phyloP scores from a whole-genome alignment of 257 asterid genomes.

The Nicotiana tabacum region DNA sequence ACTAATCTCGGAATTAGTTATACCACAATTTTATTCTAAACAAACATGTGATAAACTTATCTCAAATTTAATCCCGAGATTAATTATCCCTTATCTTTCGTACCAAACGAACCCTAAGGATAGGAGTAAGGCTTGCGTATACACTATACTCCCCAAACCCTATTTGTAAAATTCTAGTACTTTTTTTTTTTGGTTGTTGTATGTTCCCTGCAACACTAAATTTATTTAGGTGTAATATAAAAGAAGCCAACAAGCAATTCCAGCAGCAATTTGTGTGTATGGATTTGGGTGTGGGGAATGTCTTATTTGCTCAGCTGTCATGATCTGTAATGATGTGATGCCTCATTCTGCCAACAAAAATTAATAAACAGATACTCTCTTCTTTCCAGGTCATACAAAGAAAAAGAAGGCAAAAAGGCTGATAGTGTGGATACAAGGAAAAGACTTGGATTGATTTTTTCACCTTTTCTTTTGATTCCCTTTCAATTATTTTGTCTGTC shows the following conservation, averaged over 20 bases:
- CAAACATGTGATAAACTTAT: no score
- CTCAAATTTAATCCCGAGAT: no score
- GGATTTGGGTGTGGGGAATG: constrained; percentile 14
- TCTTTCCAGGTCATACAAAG: constrained; percentile 37
- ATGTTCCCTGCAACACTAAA: no score
- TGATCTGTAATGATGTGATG: constrained; percentile 24
- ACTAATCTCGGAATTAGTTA: no score
- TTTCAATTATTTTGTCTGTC: constrained; percentile 38
- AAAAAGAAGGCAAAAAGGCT: constrained; percentile 20
- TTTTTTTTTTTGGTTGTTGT: no score
- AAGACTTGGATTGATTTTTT: constrained; percentile 12
- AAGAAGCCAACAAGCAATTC: constrained; percentile 14
- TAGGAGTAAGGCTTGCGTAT: no score
- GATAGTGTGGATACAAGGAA: constrained; percentile 17
- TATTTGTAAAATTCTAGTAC: no score
- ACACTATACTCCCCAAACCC: no score
- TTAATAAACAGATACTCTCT: constrained; percentile 9
- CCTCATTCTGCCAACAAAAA: constrained; percentile 20
- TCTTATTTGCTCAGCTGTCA: constrained; percentile 44
- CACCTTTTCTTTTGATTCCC: constrained; percentile 30
- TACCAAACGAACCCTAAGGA: no score
- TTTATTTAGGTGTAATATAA: background rate
- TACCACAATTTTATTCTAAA: no score
- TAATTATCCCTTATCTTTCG: no score
- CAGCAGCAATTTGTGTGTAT: background rate